phyloP scores from a whole-genome alignment of 306 rosid genomes.

The Castanea mollissima region DNA sequence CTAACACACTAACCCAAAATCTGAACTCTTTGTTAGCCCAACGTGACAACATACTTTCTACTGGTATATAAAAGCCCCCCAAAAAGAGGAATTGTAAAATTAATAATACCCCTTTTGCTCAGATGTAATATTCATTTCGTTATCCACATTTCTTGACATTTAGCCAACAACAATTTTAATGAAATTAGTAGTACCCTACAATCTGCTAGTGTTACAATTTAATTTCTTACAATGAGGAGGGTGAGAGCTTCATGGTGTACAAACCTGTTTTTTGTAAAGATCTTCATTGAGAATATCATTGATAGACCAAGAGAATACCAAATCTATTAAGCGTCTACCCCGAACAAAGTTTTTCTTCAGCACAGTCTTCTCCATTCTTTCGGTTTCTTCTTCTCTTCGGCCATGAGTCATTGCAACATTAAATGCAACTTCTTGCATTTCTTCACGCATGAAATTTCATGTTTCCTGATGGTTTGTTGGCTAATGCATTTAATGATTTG shows the following conservation, averaged over 20 bases:
- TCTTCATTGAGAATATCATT: slow-evolving; percentile 18
- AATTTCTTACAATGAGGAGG: background rate
- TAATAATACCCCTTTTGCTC: background rate
- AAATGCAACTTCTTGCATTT: too few relatives aligned
- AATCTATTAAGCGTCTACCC: slow-evolving; percentile 15
- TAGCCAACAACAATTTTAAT: background rate
- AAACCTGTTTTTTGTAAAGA: slow-evolving; percentile 28
- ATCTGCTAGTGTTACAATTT: too few relatives aligned
- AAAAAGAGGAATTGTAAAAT: background rate
- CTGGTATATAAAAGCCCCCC: too few relatives aligned
- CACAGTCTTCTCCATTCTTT: background rate
- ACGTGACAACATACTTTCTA: too few relatives aligned
- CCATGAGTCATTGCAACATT: too few relatives aligned
- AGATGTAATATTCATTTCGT: background rate
- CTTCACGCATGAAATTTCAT: background rate
- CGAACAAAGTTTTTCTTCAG: background rate
- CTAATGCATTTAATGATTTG: too few relatives aligned
- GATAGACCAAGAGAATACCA: slow-evolving; percentile 39
- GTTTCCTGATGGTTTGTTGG: too few relatives aligned
- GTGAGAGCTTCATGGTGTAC: background rate
- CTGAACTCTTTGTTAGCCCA: too few relatives aligned
- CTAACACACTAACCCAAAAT: too few relatives aligned
- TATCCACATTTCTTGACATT: background rate
- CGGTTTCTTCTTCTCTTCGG: too few relatives aligned
- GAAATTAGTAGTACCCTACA: background rate